A percentile compares a stretch with the other conserved stretches of the same genome.
phyloP scores from a whole-genome alignment of 2,329 filamentous ascomycete species.

The Tolypocladium capitatum region DNA sequence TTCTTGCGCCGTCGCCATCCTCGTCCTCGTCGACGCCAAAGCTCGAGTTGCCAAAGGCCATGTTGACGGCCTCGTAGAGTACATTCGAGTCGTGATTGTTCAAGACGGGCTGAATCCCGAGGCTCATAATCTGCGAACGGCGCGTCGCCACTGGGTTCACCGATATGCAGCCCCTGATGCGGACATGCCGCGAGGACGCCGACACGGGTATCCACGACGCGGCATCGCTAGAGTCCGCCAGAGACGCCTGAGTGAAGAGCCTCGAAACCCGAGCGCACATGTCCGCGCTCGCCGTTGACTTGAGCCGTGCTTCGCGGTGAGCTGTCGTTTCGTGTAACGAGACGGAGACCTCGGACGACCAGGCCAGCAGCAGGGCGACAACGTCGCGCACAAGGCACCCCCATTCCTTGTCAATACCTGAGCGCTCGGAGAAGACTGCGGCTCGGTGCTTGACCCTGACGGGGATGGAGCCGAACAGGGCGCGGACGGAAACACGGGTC shows the following conservation, averaged over 20 bases:
- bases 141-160: conserved; percentile 57
- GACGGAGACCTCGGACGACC: conserved; percentile 43
- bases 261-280: conserved; percentile 19
- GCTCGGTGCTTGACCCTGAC: conserved; percentile 76
- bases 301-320: conserved; percentile 25
- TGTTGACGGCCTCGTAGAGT: conserved; percentile 68
- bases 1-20: conserved; percentile 19
- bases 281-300: conserved; percentile 11
- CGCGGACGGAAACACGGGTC: conserved; percentile 60
- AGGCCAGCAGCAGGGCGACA: conserved; percentile 57
- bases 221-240: conserved; percentile 39
- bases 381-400: conserved; percentile 44
- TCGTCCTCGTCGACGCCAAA: conserved; percentile 53
- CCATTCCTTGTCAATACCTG: conserved; percentile 49
- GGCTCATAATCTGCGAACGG: conserved; percentile 65
- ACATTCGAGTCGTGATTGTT: conserved; percentile 44
- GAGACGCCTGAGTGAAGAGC: conserved; percentile 52
- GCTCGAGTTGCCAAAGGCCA: conserved; percentile 58
- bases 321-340: conserved; percentile 38
- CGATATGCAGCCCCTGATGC: conserved; percentile 59
- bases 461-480: conserved; percentile 83
- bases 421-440: conserved; percentile 33
- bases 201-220: conserved; percentile 57
- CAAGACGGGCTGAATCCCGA: conserved; percentile 56
- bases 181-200: conserved; percentile 48